Evolutionary conservation across 805 yeast species (phyloP).

Genomic region (Groenewaldozyma tartarivorans): DNA sequence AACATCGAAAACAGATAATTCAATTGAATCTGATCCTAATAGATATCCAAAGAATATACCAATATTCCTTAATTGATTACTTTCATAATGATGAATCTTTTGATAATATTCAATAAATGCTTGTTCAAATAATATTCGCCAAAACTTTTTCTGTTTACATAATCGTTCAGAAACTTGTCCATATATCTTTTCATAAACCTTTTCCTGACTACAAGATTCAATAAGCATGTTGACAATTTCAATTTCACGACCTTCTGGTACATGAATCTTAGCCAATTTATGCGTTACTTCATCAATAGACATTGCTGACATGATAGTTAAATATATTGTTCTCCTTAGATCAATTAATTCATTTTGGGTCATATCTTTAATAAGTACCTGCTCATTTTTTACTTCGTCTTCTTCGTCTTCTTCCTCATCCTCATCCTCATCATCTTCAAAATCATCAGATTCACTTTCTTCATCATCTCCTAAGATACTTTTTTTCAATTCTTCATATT

Average conservation of each 20-base stretch:
- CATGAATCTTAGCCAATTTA: constrained; percentile 49
- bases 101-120: constrained; percentile 50
- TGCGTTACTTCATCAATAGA: constrained; percentile 91
- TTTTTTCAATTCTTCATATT: constrained; percentile 34
- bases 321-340: constrained; percentile 67
- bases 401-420: constrained; percentile 13
- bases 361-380: constrained; percentile 43
- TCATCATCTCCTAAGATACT: constrained; percentile 38
- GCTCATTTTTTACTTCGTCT: not conserved
- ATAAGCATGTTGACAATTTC: constrained; percentile 63
- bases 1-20: constrained; percentile 49
- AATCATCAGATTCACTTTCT: constrained; percentile 10
- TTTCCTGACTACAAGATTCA: constrained; percentile 76
- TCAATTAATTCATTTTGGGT: constrained; percentile 56
- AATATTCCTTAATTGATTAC: constrained; percentile 64
- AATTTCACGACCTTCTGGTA: constrained; percentile 32
- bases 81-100: constrained; percentile 56
- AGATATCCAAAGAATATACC: constrained; percentile 84
- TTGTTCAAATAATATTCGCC: constrained; percentile 47
- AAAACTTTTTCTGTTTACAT: constrained; percentile 38
- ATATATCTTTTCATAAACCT: constrained; percentile 75
- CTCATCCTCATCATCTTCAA: constrained; percentile 3
- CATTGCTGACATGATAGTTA: constrained; percentile 82
- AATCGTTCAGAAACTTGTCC: constrained; percentile 69
- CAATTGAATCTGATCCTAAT: constrained; percentile 58